Evolutionary conservation across 495 filamentous ascomycete species (phyloP), one percentile per base, ranked within the genome.

Genomic region (Lasiosphaeria miniovina): DNA sequence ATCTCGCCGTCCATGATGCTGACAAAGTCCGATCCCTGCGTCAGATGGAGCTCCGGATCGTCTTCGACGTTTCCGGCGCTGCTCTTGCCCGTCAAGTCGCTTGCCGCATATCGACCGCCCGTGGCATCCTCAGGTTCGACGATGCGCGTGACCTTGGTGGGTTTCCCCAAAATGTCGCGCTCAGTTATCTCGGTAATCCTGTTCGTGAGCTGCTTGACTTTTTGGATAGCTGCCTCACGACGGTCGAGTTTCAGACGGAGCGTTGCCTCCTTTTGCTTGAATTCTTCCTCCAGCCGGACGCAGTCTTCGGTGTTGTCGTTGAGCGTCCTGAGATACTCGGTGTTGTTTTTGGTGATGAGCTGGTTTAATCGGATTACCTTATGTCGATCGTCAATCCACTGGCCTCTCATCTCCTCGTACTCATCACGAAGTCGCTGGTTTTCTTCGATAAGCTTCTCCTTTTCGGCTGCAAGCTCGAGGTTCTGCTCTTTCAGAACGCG

Each of bases 1-100:
- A 76, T 70, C 58, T 77, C 74, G 46, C 62, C 67, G 55, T 74
- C 72, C 54, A 75, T 73, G 55, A 76, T 69, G 66, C 71, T 73
- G 36, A 65, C 68, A 57, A 74, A 77, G 49, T 77, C 73, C 24
- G 73, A 74, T 24, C 74, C 75, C 45, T 75, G 71, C 7, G 69
- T 77, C 40, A 77, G 63, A 54, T 78, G 65, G 36, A 77, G 65
- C 49, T 78, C 74, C 49, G 70, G 76, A 52, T 78, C 75, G 17
- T 78, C 77, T 48, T 74, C 73, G 35, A 71, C 59, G 34, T 66
- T 62, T 52, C 63, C 62, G 17, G 54, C 57, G 49, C 52, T 58
- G 66, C 65, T 69, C 48, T 60, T 65, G 6, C 64, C 64, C 11
- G 71, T 69, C 53, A 73, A 52, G 38, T 75, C 75, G 31, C 38